Evolutionary conservation across 176 grass and related monocot genomes (phyloP), one percentile per base, ranked within the genome.

Genomic region (Avena sativa): DNA sequence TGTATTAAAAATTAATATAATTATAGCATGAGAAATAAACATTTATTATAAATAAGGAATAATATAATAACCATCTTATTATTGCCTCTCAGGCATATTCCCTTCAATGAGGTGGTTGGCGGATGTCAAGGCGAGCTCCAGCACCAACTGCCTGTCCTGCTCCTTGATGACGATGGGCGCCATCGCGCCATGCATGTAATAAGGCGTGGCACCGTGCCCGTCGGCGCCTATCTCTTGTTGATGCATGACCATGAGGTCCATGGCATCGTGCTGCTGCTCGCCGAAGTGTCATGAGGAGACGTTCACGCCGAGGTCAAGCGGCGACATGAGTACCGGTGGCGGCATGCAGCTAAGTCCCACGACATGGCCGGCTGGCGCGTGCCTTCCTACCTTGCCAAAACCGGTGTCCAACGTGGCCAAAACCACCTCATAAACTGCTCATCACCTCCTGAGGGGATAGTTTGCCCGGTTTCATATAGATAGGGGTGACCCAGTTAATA

Each of bases 251-350:
- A 96, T 92, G 25, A 25, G 25, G 25, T 25, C 25, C 25, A 25
- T 25, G 25, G 25, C 25, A 25, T 25, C 25, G 25, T 25, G 25
- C 25, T 25, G 25, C 25, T 91, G 89, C 12, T 93, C 88, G 12
- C 88, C 49, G 86, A 99, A 94, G 40, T 99, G 94, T 19, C 94
- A 82, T 15, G 92, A 88, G 79, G 94, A 99, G 20, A 93, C 89
- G 83, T 65, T 89, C 92, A 99, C 94, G 83, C 92, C 97, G 46
- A 99, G 93, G 87, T 99, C 97, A 2, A 94, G 89, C 13, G 92
- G 90, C 8, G 89, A 72, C 81, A 98, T 66, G 69, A 93, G 59
- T 1, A 92, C 58, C 4, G 93, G 47, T 49, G 91, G 84, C 20
- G 88, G 51, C 5, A 91, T 30, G 73, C 87, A 71, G 2, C 89